Evolutionary conservation across 2,329 filamentous ascomycete species (phyloP).

Genomic region (Cladosporium cucumerinum): DNA sequence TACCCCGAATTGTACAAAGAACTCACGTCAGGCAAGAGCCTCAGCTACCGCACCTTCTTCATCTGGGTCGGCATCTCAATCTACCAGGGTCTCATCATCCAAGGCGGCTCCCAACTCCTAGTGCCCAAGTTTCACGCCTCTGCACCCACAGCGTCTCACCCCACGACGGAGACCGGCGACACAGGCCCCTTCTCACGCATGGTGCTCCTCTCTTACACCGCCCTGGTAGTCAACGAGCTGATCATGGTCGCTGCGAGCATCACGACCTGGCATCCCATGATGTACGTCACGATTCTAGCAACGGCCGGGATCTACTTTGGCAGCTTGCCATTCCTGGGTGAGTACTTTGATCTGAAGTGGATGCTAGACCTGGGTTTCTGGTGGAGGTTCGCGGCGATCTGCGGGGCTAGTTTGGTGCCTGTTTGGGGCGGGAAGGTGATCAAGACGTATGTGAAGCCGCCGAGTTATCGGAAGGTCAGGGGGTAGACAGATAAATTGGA

Average conservation of each 20-base stretch:
- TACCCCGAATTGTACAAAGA: constrained; percentile 98
- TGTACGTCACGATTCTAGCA: constrained; percentile 79
- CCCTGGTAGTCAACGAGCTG: constrained; percentile 88
- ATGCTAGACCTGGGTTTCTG: constrained; percentile 76
- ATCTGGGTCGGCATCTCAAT: constrained; percentile 93
- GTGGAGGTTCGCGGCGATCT: constrained; percentile 82
- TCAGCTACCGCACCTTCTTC: constrained; percentile 93
- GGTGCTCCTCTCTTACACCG: constrained; percentile 88
- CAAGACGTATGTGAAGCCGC: constrained; percentile 79
- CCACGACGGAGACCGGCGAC: constrained; percentile 19
- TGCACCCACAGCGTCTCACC: constrained; percentile 25
- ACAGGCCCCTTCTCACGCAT: constrained; percentile 51
- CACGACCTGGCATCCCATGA: constrained; percentile 93
- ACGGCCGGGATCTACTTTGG: constrained; percentile 78
- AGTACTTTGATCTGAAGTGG: constrained; percentile 85
- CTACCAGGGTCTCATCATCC: constrained; percentile 93
- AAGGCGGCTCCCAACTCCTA: constrained; percentile 87
- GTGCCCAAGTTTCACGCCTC: constrained; percentile 62
- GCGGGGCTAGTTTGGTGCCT: constrained; percentile 75
- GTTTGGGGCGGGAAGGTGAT: constrained; percentile 86
- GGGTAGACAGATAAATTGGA: constrained; percentile 18
- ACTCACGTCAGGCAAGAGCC: constrained; percentile 78
- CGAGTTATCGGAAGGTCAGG: constrained; percentile 85
- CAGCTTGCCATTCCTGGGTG: constrained; percentile 78
- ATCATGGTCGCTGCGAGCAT: constrained; percentile 97